Conservation (phyloP, 805 yeast species). For the Lachancea meyersii region DNA sequence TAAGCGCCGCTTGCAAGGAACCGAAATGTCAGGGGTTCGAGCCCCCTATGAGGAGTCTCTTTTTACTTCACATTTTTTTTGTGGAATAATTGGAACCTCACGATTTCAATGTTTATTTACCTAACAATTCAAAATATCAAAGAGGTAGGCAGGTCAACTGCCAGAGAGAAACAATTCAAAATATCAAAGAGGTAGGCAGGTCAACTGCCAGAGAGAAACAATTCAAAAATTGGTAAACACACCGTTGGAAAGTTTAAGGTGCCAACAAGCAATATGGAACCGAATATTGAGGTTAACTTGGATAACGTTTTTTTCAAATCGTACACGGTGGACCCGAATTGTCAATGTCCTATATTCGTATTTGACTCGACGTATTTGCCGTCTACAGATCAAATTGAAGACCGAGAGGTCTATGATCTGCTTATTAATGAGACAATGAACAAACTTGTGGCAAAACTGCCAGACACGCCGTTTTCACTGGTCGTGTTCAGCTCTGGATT, state of each 20-base stretch:
- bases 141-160: too few relatives aligned
- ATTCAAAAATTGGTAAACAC: background rate
- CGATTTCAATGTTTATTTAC: too few relatives aligned
- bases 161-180: too few relatives aligned
- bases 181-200: too few relatives aligned
- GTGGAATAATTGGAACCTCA: too few relatives aligned
- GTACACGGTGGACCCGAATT: conserved; percentile 56
- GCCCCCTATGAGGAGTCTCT: conserved; percentile 45
- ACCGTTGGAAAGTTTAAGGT: background rate
- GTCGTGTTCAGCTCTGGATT: conserved; percentile 82
- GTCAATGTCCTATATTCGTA: conserved; percentile 66
- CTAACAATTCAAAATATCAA: too few relatives aligned
- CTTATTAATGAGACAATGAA: conserved; percentile 49
- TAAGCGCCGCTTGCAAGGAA: conserved; percentile 39
- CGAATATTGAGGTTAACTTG: conserved; percentile 29
- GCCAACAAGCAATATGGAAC: background rate
- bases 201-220: too few relatives aligned
- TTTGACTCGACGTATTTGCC: conserved; percentile 83
- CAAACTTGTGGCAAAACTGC: conserved; percentile 50
- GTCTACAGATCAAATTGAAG: conserved; percentile 40
- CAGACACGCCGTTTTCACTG: conserved; percentile 56
- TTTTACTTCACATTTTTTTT: too few relatives aligned
- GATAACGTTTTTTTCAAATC: conserved; percentile 52
- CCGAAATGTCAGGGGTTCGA: conserved; percentile 48
- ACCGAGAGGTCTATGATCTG: conserved; percentile 34